Base-by-base conservation (phyloP, 179 eudicot genomes). In the Corrigiola litoralis region DNA sequence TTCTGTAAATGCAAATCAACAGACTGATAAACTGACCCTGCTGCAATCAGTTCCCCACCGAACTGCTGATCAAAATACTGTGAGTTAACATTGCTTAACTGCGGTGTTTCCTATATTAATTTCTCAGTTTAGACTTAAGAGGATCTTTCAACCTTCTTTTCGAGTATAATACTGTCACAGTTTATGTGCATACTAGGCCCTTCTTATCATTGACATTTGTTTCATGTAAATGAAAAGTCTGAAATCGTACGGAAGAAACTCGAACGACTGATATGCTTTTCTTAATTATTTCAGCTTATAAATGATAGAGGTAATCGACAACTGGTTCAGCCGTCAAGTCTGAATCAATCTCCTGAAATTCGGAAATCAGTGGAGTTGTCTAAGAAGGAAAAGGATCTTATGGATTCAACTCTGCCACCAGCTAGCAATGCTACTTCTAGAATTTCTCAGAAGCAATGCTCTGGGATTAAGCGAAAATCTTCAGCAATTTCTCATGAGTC, bases 211-310 rank as follows among this genome's bases (percentile, higher is more conserved):
- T n/a, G n/a, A n/a, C n/a, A n/a, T n/a, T n/a, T n/a, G n/a, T n/a
- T n/a, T n/a, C n/a, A n/a, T n/a, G n/a, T n/a, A n/a, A n/a, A n/a
- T n/a, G n/a, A n/a, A n/a, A n/a, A n/a, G n/a, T n/a, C n/a, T n/a
- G n/a, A n/a, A n/a, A n/a, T n/a, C n/a, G n/a, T n/a, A n/a, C n/a
- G n/a, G n/a, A 51, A 51, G 56, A 32, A 31, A 16, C 44, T 20
- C 24, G 17, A 24, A 16, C 6, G 17, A 54, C 63, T 66, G 16
- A 44, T 25, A 3, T 14, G 17, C 13, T 31, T 49, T 69, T n/a
- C n/a, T 53, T 24, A 41, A 20, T 69, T 50, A 28, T 48, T 52
- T 4, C 73, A 69, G 73, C 52, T 18, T 31, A 14, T 58, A 17
- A 68, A 47, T 13, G 9, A 8, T n/a, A 36, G 48, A 27, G 8